Conservation (phyloP, 2,329 filamentous ascomycete genomes). For the Penicillium sp. region DNA sequence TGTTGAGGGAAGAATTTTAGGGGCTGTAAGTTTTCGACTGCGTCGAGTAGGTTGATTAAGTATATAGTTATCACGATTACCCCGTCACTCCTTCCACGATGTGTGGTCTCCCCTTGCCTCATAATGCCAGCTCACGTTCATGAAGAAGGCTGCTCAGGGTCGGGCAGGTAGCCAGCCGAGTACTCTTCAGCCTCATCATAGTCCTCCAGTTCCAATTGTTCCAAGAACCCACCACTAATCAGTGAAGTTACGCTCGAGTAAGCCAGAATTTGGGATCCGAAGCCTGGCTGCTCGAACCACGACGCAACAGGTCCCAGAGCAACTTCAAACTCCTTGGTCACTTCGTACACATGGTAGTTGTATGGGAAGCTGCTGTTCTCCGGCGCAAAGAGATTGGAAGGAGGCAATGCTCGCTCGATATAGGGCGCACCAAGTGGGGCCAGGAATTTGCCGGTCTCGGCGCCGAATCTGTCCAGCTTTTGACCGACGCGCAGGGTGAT, state of each 20-base stretch:
- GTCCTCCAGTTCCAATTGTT: conserved; percentile 20
- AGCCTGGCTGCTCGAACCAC: conserved; percentile 55
- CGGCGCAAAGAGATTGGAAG: conserved; percentile 45
- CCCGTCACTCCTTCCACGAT: no score
- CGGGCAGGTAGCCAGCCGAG: conserved; percentile 21
- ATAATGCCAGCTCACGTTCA: neutral
- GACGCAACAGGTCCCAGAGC: conserved; percentile 50
- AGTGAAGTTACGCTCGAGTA: conserved; percentile 33
- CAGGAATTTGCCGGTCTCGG: conserved; percentile 48
- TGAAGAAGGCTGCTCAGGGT: conserved; percentile 6
- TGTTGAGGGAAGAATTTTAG: no score
- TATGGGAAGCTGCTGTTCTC: conserved; percentile 44
- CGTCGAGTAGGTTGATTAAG: no score
- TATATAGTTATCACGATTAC: no score
- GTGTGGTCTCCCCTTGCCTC: neutral
- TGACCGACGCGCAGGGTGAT: conserved; percentile 44
- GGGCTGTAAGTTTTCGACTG: no score
- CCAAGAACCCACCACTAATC: conserved; percentile 36
- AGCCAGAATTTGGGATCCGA: conserved; percentile 43
- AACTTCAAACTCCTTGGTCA: conserved; percentile 44
- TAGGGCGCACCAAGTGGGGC: conserved; percentile 51
- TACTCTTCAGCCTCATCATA: conserved; percentile 27
- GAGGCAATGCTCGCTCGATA: conserved; percentile 51
- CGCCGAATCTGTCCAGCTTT: conserved; percentile 54
- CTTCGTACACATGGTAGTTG: conserved; percentile 54